Base-by-base conservation (phyloP, 148 eudicot species). In the Rhododendron molle region DNA sequence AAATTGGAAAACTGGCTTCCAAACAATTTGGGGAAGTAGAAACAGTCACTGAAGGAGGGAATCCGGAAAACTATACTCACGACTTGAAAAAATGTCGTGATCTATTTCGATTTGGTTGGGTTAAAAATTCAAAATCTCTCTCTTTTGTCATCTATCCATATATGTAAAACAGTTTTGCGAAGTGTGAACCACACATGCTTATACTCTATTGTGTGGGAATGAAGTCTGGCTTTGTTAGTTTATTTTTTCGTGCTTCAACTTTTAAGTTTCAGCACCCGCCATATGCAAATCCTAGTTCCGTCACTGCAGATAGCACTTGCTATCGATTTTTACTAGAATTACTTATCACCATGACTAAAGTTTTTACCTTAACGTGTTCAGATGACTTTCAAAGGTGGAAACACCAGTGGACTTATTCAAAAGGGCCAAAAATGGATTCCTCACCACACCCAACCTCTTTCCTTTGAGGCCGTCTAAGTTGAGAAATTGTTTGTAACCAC, bases 401-500 rank as follows among this genome's bases (percentile, higher is more conserved):
- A 47, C 46, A 5, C 40, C 67, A 3, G 56, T 44, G 11, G 89
- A 77, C 6, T 67, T 81, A 40, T 65, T 49, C 1, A 40, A 44
- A 28, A 72, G 81, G 30, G 76, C 85, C 78, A 89, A 86, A 76
- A 89, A 88, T 3, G 91, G 90, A 58, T 89, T 74, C 28, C 90
- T 89, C 34, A 89, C 87, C 40, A 90, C 86, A 6, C 92, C 91
- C 12, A 92, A 50, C 84, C 92, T 87, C 87, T 92, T 92, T 20
- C 94, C 90, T 71, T 81, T 80, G 14, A 92, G 87, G 1, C 92
- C 94, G 43, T 88, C 86, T 14, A 13, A 49, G 43, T 87, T 89
- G 20, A 92, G 91, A 82, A 89, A 92, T 83, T 89, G 94, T 30
- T 32, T 60, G n/a, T 92, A 92, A 65, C 92, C 94, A 32, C 90